These are phyloP conservation scores for Alternaria ethzedia DNA, from an alignment of 2,329 filamentous ascomycete genomes.

Conservation along the genomic window DNA sequence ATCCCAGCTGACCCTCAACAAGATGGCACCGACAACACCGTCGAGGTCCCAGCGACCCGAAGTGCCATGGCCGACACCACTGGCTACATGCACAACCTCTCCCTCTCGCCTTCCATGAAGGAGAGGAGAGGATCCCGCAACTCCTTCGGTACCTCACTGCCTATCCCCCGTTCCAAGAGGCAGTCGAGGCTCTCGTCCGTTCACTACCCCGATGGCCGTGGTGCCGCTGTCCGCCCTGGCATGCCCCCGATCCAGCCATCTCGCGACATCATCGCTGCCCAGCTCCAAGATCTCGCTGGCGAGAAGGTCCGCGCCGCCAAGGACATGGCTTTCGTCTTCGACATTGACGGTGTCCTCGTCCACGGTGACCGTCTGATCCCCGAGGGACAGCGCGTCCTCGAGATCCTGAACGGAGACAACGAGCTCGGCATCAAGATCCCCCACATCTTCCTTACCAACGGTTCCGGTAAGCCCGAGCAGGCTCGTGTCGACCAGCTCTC, in stretches of 20 bases:
- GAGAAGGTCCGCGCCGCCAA: slow-evolving; percentile 73
- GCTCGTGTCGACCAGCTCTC: slow-evolving; percentile 70
- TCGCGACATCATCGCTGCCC: slow-evolving; percentile 71
- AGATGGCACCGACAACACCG: slow-evolving; percentile 53
- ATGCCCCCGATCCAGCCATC: slow-evolving; percentile 67
- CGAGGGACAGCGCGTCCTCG: slow-evolving; percentile 68
- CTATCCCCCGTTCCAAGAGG: slow-evolving; percentile 74
- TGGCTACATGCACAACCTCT: slow-evolving; percentile 76
- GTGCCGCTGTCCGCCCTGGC: slow-evolving; percentile 59
- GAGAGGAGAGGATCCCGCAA: slow-evolving; percentile 74
- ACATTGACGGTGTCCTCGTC: slow-evolving; percentile 77
- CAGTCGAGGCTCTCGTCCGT: slow-evolving; percentile 72
- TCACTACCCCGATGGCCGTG: slow-evolving; percentile 55
- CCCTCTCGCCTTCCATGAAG: slow-evolving; percentile 69
- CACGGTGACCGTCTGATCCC: slow-evolving; percentile 75
- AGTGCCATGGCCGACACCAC: slow-evolving; percentile 72
- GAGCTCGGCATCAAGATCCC: slow-evolving; percentile 80
- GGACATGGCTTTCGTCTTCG: slow-evolving; percentile 83
- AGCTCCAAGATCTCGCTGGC: slow-evolving; percentile 70
- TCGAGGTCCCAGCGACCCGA: slow-evolving; percentile 73
- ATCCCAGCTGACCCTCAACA: slow-evolving; percentile 41
- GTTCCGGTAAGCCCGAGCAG: slow-evolving; percentile 72
- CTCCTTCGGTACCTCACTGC: slow-evolving; percentile 75
- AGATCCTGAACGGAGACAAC: slow-evolving; percentile 77
- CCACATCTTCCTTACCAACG: slow-evolving; percentile 77